Evolutionary conservation across 805 yeast genomes (phyloP).

Genomic region (Saccharomycopsis sp.): DNA sequence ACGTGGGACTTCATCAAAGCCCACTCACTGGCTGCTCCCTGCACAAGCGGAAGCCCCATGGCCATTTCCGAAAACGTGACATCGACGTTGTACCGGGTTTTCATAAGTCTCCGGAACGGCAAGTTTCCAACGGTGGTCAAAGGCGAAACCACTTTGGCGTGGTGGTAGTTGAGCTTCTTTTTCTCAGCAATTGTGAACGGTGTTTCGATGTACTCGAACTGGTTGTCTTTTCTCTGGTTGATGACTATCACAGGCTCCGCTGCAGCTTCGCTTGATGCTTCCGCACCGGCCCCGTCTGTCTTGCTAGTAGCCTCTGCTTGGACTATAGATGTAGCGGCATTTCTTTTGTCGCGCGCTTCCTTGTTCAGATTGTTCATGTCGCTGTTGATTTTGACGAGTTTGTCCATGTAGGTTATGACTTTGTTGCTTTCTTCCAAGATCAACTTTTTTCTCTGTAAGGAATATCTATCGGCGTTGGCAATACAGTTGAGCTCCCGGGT

Average conservation of each 20-base stretch:
- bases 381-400: constrained; percentile 39
- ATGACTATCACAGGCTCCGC: constrained; percentile 5
- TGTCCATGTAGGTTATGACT: constrained; percentile 58
- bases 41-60: constrained; percentile 71
- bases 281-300: constrained; percentile 22
- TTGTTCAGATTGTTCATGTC: constrained; percentile 28
- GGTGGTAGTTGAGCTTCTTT: constrained; percentile 56
- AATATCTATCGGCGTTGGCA: constrained; percentile 35
- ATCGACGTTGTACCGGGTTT: constrained; percentile 74
- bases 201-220: constrained; percentile 61
- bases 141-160: constrained; percentile 88
- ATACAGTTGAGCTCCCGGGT: constrained; percentile 64
- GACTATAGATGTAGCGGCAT: constrained; percentile 31
- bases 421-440: constrained; percentile 50
- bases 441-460: constrained; percentile 45
- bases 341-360: constrained; percentile 25
- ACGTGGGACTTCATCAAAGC: constrained; percentile 88
- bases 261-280: constrained; percentile 4
- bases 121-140: constrained; percentile 96
- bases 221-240: constrained; percentile 28
- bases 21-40: constrained; percentile 94
- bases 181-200: constrained; percentile 77
- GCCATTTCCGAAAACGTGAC: constrained; percentile 97
- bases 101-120: constrained; percentile 92
- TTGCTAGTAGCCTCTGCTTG: constrained; percentile 31